phyloP scores from a whole-genome alignment of 345 rosid species.

The Triadica sebifera region DNA sequence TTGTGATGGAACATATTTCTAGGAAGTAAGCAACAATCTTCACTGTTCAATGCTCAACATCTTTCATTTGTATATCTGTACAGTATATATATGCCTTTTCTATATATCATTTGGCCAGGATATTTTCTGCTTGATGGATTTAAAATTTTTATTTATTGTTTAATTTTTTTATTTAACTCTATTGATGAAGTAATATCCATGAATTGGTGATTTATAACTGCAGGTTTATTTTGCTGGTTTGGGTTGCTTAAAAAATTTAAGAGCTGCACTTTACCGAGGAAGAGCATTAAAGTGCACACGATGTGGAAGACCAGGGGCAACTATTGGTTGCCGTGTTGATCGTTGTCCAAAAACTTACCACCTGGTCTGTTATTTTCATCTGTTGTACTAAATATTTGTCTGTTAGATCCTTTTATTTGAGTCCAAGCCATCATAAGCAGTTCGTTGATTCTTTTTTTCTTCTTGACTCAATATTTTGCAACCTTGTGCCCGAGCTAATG shows the following conservation, averaged over 20 bases:
- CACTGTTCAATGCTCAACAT: background rate
- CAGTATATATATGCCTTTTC: background rate
- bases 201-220: conserved; percentile 20
- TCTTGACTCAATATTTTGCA: conserved; percentile 42
- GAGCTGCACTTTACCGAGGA: conserved; percentile 97
- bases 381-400: background rate
- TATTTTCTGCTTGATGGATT: background rate
- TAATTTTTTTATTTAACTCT: background rate
- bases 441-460: conserved; percentile 23
- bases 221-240: conserved; percentile 99
- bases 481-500: conserved; percentile 96
- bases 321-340: conserved; percentile 98
- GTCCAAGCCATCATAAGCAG: conserved; percentile 14
- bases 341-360: conserved; percentile 97
- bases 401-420: conserved; percentile 1
- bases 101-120: background rate
- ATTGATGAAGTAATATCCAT: conserved; percentile 16
- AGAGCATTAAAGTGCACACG: conserved; percentile 89
- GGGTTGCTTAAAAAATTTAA: conserved; percentile 89
- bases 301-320: conserved; percentile 98
- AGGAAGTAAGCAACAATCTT: conserved; percentile 31
- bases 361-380: conserved; percentile 57
- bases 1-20: conserved; percentile 22
- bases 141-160: background rate
- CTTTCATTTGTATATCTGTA: background rate